Evolutionary conservation across 441 rosid species (phyloP), one percentile per base, ranked within the genome.

Genomic region (Syzygium syzygioides): DNA sequence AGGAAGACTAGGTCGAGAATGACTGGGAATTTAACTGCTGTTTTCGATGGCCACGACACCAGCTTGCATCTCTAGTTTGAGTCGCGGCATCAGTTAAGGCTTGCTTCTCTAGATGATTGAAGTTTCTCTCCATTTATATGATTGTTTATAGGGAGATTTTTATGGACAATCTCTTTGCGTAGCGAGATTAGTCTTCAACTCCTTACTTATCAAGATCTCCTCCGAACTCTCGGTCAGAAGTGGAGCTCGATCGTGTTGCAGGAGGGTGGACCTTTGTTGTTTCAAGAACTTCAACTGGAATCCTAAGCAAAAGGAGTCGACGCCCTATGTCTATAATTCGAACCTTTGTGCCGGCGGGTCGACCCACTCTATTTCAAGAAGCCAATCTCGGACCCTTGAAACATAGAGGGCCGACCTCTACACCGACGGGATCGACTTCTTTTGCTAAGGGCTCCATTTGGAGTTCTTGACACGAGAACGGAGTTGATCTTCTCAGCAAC

Each of bases 1-100:
- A 48, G 57, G 11, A 88, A 89, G 84, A 57, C 14, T 50, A 91
- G 92, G 6, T 59, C 86, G 59, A 94, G 88, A 85, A 80, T 37
- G n/a, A 71, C 89, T 12, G 93, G 95, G 60, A 79, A 91, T 64
- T 88, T 94, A 79, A 92, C 90, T 9, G 92, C 86, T 76, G 94
- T 89, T 5, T 90, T 95, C 71, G 12, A 88, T 50, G 79, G 71
- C 84, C 64, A 23, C 9, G 32, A 32, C 23, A 32, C 37, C 86
- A 85, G 59, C 25, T 50, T 52, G 23, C 45, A 85, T 71, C 28
- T 71, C 52, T 71, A 71, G 52, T 37, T 71, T 3, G 52, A 71
- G 83, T 23, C 52, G 17, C 23, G 26, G n/a, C 0, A 37, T 71
- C 4, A 12, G 83, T 71, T 4, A 11, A 11, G 83, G 83, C n/a